Conservation (phyloP, 176 grass and related monocot species). For the Aegilops tauschii region DNA sequence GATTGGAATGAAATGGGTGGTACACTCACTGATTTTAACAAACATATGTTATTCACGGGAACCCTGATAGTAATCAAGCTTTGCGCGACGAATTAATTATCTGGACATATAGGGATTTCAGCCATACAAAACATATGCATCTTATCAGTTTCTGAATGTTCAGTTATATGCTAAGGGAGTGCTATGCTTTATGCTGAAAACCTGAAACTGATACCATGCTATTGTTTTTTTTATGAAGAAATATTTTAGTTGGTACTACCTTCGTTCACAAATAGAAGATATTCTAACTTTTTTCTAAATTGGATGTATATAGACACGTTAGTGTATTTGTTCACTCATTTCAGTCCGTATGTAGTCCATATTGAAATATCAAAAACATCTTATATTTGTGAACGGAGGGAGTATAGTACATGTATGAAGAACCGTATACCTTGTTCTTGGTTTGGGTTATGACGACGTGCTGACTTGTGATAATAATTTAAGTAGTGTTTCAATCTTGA, state of each 20-base stretch:
- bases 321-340: no score
- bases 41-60: neutral
- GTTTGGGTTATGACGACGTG: neutral
- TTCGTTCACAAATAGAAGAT: no score
- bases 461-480: neutral
- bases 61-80: neutral
- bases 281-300: no score
- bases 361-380: no score
- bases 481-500: neutral
- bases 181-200: neutral
- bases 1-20: neutral
- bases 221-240: neutral
- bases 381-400: no score
- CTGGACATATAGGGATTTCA: neutral
- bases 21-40: neutral
- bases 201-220: neutral
- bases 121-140: neutral
- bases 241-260: neutral
- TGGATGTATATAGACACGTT: no score
- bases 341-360: no score
- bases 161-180: neutral
- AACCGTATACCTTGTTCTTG: neutral
- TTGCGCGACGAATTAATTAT: neutral
- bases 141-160: neutral
- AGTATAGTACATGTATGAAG: neutral